Evolutionary conservation across 1,284 basidiomycete genomes (phyloP), one percentile per base, ranked within the genome.

Genomic region (Violaceomyces palustris): DNA sequence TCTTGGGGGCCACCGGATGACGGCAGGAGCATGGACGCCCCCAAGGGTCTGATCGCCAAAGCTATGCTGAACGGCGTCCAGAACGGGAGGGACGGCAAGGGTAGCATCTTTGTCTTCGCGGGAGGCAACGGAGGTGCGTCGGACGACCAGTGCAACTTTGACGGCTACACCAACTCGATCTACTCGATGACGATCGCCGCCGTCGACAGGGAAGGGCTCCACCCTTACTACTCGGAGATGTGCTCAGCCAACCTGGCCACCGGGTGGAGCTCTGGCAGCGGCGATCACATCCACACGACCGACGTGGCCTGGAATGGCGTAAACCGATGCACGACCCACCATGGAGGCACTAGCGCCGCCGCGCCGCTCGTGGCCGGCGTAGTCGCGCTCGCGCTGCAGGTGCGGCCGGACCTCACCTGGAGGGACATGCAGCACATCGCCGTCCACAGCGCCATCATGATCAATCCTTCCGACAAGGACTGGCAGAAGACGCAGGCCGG

Each of bases 131-230:
- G 94, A 18, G 94, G 89, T 19, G 81, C 82, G 3, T 80, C 80
- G 39, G 88, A 87, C 24, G 94, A 99, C 72, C 94, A 98, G 76
- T 99, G 94, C 78, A 99, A 99, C 75, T 98, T 99, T 73, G 94
- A 98, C 64, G 94, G 94, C 6, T 99, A 98, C 75, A 99, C 94
- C 25, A 98, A 98, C 73, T 89, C 86, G 60, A 94, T 97, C 57
- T 97, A 91, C 76, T 90, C 87, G 5, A 84, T 98, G 42, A 99
- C 94, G 0, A 89, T 99, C 23, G 86, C 90, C 8, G 89, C 94
- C 0, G 80, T 96, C 46, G 93, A 98, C 69, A 82, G 86, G 69
- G 87, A 88, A 69, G 93, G 91, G 9, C 76, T 88, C 30, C 93
- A 96, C 72, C 94, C 94, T 6, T 91, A 87, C 71, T 99, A 99